Conservation (phyloP, 1,139 yeast genomes). For the Pichia sp. region DNA sequence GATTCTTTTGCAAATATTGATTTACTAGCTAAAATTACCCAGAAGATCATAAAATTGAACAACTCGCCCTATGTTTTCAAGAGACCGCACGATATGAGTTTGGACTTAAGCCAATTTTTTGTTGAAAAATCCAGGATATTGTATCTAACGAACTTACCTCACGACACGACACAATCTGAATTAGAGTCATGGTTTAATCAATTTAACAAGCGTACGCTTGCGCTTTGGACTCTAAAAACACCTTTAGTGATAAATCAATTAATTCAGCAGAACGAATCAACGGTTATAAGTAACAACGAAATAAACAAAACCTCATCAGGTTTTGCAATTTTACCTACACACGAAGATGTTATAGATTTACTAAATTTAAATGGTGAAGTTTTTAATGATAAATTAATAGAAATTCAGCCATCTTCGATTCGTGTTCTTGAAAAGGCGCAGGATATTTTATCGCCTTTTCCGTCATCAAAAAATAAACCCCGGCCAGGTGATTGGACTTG, state of each 20-base stretch:
- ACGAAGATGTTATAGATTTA: slow-evolving; percentile 79
- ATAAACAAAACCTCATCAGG: slow-evolving; percentile 37
- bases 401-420: slow-evolving; percentile 80
- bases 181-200: slow-evolving; percentile 88
- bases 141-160: slow-evolving; percentile 68
- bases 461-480: slow-evolving; percentile 82
- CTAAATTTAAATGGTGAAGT: slow-evolving; percentile 73
- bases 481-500: slow-evolving; percentile 98
- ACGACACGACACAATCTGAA: slow-evolving; percentile 85
- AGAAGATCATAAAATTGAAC: slow-evolving; percentile 30
- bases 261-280: not conserved
- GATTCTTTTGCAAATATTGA: slow-evolving; percentile 23
- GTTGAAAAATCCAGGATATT: slow-evolving; percentile 72
- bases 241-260: slow-evolving; percentile 26
- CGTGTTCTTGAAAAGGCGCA: slow-evolving; percentile 73
- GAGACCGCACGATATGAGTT: slow-evolving; percentile 64
- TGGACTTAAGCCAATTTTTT: slow-evolving; percentile 62
- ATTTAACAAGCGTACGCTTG: slow-evolving; percentile 77
- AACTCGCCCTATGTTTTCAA: slow-evolving; percentile 33
- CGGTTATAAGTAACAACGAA: slow-evolving; percentile 4
- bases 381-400: slow-evolving; percentile 65
- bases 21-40: slow-evolving; percentile 34
- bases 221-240: slow-evolving; percentile 78
- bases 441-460: slow-evolving; percentile 75
- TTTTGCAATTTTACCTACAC: slow-evolving; percentile 76